These are phyloP conservation scores for Luvunga scandens DNA, from an alignment of 345 rosid genomes.

Conservation along the genomic window DNA sequence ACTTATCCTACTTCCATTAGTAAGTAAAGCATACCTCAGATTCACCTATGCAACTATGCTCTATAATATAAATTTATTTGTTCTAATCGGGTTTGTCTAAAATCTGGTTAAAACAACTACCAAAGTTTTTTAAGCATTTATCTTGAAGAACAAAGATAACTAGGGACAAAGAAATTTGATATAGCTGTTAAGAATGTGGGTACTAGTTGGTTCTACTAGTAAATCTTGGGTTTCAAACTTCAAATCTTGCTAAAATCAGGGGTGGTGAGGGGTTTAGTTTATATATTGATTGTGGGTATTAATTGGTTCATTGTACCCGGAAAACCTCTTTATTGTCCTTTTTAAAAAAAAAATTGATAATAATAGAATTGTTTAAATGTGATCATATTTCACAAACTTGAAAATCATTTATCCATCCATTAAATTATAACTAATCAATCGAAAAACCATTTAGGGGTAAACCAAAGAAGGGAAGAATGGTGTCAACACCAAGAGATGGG, in stretches of 20 bases:
- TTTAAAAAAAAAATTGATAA: no score
- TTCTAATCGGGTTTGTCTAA: no score
- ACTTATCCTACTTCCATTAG: no score
- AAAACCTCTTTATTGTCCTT: neutral
- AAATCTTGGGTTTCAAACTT: neutral
- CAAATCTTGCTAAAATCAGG: neutral
- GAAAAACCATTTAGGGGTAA: slow-evolving; percentile 31
- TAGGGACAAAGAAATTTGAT: no score
- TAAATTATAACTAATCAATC: neutral
- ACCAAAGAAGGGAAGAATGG: slow-evolving; percentile 41
- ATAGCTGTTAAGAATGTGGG: neutral
- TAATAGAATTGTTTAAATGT: no score
- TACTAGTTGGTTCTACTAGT: neutral
- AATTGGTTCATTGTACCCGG: neutral
- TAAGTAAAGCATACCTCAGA: no score
- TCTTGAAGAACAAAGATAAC: neutral
- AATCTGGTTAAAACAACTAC: no score
- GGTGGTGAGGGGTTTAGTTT: neutral
- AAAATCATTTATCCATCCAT: neutral
- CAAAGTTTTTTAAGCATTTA: neutral
- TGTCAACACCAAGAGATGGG: slow-evolving; percentile 23
- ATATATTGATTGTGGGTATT: neutral
- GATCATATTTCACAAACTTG: neutral
- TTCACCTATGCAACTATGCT: no score
- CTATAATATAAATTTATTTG: no score